Conservation (phyloP, 768 basidiomycete genomes). For the Mycena galopus region DNA sequence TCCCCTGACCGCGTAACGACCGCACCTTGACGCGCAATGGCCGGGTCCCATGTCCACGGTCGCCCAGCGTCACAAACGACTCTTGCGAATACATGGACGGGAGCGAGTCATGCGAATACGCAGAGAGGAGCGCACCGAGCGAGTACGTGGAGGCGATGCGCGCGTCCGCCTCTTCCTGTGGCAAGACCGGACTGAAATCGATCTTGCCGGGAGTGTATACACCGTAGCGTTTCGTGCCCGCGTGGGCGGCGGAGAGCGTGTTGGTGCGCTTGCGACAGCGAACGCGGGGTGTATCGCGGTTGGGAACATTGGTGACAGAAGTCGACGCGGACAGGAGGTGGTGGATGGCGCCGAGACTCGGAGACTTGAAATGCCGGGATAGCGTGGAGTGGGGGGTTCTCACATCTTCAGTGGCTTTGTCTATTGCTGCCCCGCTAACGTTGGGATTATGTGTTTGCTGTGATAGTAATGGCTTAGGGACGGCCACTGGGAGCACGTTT, state of each 20-base stretch:
- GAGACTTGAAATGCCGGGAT: slow-evolving; percentile 34
- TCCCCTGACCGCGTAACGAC: neutral
- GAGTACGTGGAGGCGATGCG: slow-evolving; percentile 26
- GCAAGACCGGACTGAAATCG: slow-evolving; percentile 25
- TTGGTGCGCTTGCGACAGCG: slow-evolving; percentile 43
- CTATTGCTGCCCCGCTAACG: neutral
- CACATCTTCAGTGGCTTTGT: neutral
- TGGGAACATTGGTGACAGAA: neutral
- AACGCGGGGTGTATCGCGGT: slow-evolving; percentile 35
- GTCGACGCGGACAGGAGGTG: slow-evolving; percentile 25
- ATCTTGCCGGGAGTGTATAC: slow-evolving; percentile 50
- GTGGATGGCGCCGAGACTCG: slow-evolving; percentile 35
- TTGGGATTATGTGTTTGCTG: no score
- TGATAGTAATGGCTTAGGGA: neutral
- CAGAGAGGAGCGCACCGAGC: slow-evolving; percentile 22
- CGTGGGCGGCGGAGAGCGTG: slow-evolving; percentile 33
- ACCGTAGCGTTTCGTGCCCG: slow-evolving; percentile 50
- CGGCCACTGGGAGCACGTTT: neutral
- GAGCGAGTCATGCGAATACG: slow-evolving; percentile 37
- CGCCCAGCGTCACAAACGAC: slow-evolving; percentile 25
- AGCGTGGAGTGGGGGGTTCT: neutral
- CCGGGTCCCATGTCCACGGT: slow-evolving; percentile 17
- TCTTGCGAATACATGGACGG: slow-evolving; percentile 42
- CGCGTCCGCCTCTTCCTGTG: neutral
- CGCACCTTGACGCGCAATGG: slow-evolving; percentile 26